A percentile compares a stretch with the other conserved stretches of the same genome.
These are phyloP conservation scores for Starmera amethionina DNA, from an alignment of 805 yeast species.

Conservation along the genomic window DNA sequence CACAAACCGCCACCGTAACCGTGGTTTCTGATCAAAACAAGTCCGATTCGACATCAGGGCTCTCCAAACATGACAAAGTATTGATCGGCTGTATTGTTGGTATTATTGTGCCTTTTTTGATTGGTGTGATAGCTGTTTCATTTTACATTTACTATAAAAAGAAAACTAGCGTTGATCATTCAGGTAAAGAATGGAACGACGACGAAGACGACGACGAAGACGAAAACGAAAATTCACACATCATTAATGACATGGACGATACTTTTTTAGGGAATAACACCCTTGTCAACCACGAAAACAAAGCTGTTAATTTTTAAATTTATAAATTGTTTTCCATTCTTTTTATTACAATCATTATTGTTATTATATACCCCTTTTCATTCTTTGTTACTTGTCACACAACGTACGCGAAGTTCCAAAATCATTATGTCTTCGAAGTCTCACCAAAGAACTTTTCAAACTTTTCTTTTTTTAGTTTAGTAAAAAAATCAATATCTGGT, in stretches of 20 bases:
- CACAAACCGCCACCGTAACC: slow-evolving; percentile 15
- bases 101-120: slow-evolving; percentile 51
- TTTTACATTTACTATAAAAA: slow-evolving; percentile 12
- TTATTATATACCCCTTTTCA: not conserved
- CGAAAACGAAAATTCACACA: slow-evolving; percentile 5
- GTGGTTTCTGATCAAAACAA: not conserved
- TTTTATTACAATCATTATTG: not conserved
- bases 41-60: slow-evolving; percentile 21
- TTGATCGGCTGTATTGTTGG: slow-evolving; percentile 67
- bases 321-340: not conserved
- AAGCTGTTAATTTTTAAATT: slow-evolving; percentile 15
- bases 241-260: not conserved
- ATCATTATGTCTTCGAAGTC: not conserved
- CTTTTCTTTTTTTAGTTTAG: slow-evolving; percentile 13
- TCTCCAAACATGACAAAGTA: slow-evolving; percentile 39
- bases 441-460: slow-evolving; percentile 13
- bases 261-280: not conserved
- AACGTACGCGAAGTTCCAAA: not conserved
- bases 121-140: slow-evolving; percentile 7
- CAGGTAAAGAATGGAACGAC: slow-evolving; percentile 18
- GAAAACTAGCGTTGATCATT: slow-evolving; percentile 10
- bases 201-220: slow-evolving; percentile 7
- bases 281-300: slow-evolving; percentile 7
- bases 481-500: slow-evolving; percentile 20
- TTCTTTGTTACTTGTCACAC: not conserved